Conservation (phyloP, 164 flowering plant genomes). For the Cinnamomum micranthum region DNA sequence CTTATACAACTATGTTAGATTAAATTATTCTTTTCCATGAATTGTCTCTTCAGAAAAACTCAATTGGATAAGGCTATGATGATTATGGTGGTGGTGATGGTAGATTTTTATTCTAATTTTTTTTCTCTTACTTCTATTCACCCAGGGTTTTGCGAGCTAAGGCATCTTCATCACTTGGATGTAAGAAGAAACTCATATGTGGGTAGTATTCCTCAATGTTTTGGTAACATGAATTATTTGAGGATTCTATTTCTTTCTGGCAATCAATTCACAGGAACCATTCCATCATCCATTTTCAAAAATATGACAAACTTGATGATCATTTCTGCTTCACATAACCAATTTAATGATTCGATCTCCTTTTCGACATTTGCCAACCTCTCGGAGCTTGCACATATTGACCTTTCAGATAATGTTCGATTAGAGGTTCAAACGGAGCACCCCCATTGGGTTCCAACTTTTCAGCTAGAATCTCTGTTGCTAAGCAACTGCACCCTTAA, state of each 20-base stretch:
- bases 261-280: neutral
- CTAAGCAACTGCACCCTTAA: neutral
- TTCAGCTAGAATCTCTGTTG: neutral
- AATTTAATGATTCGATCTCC: neutral
- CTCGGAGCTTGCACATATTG: neutral
- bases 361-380: conserved; percentile 7
- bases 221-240: neutral
- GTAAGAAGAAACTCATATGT: neutral
- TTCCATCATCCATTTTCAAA: neutral
- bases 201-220: neutral
- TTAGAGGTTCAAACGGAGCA: neutral
- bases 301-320: neutral
- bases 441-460: conserved; percentile 1
- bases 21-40: too few relatives aligned
- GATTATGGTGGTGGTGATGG: too few relatives aligned
- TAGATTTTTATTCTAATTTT: too few relatives aligned
- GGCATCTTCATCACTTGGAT: neutral
- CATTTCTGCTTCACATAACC: neutral
- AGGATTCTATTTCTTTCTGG: neutral
- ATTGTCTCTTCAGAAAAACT: too few relatives aligned
- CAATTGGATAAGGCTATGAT: too few relatives aligned
- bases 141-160: neutral
- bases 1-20: too few relatives aligned
- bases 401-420: neutral
- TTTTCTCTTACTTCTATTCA: neutral